A percentile compares a stretch with the other conserved stretches of the same genome.
These are phyloP conservation scores for Penicillium egyptiacum DNA, from an alignment of 495 filamentous ascomycete species.

Conservation along the genomic window DNA sequence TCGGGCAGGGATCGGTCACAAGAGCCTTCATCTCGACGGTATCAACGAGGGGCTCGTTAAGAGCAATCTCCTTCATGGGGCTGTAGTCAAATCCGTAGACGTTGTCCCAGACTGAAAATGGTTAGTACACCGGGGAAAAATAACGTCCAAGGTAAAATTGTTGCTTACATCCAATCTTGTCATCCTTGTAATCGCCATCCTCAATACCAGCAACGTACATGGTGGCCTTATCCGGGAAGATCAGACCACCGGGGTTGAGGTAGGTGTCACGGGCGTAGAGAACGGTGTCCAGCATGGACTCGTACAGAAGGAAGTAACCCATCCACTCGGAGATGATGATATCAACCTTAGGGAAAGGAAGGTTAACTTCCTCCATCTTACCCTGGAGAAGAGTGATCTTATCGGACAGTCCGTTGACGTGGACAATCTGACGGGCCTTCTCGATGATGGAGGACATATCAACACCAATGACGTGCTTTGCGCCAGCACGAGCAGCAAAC, in stretches of 20 bases:
- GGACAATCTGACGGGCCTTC: slow-evolving; percentile 90
- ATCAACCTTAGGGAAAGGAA: slow-evolving; percentile 89
- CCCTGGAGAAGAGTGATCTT: slow-evolving; percentile 91
- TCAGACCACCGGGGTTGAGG: slow-evolving; percentile 77
- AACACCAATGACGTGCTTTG: slow-evolving; percentile 91
- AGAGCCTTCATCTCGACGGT: slow-evolving; percentile 76
- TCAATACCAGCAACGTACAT: slow-evolving; percentile 88
- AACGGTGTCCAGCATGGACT: slow-evolving; percentile 97
- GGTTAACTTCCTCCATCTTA: slow-evolving; percentile 90
- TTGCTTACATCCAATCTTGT: slow-evolving; percentile 77
- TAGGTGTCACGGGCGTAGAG: slow-evolving; percentile 92
- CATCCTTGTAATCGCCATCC: slow-evolving; percentile 84
- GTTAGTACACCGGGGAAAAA: slow-evolving; percentile 3
- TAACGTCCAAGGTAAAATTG: too few relatives aligned
- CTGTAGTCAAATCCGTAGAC: slow-evolving; percentile 98
- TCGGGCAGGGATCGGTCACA: slow-evolving; percentile 72
- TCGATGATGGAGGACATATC: slow-evolving; percentile 97
- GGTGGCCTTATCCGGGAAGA: slow-evolving; percentile 87
- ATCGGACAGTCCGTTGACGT: slow-evolving; percentile 75
- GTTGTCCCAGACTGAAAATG: slow-evolving; percentile 80
- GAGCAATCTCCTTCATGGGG: slow-evolving; percentile 79
- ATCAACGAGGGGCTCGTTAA: slow-evolving; percentile 81
- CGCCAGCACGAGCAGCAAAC: slow-evolving; percentile 94
- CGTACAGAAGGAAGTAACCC: slow-evolving; percentile 98
- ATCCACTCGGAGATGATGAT: slow-evolving; percentile 99